phyloP scores from a whole-genome alignment of 768 basidiomycete genomes.

The Agaricus blazei region DNA sequence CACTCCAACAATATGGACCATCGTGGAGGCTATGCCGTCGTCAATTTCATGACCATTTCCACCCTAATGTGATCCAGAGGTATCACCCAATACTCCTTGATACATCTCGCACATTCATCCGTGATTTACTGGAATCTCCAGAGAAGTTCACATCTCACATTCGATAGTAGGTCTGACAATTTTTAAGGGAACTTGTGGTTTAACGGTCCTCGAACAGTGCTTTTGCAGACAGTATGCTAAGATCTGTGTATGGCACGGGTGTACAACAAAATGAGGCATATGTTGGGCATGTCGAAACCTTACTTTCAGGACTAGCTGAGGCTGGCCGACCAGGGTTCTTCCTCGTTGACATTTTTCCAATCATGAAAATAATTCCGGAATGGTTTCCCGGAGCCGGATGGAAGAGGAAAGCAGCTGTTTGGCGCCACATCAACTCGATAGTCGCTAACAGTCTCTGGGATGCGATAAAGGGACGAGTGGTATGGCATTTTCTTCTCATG shows the following conservation, averaged over 20 bases:
- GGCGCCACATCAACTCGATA: constrained; percentile 21
- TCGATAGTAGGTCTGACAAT: too few relatives aligned
- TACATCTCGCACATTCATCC: too few relatives aligned
- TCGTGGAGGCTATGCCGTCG: too few relatives aligned
- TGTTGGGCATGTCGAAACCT: constrained; percentile 24
- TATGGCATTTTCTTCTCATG: constrained; percentile 11
- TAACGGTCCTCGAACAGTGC: constrained; percentile 19
- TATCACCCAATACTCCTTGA: too few relatives aligned
- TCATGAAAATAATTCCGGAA: constrained; percentile 29
- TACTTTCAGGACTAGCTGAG: constrained; percentile 19
- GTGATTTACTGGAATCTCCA: too few relatives aligned
- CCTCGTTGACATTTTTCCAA: constrained; percentile 28
- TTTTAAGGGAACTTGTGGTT: too few relatives aligned
- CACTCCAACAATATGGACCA: too few relatives aligned
- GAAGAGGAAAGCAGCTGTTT: constrained; percentile 26
- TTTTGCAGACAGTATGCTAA: constrained; percentile 25
- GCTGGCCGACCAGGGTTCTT: constrained; percentile 26
- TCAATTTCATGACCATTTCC: too few relatives aligned
- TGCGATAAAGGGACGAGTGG: constrained; percentile 23
- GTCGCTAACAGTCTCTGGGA: constrained; percentile 17
- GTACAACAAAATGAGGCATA: constrained; percentile 27
- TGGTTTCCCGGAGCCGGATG: constrained; percentile 37
- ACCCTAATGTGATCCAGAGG: too few relatives aligned
- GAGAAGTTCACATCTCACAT: too few relatives aligned
- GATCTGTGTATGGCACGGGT: constrained; percentile 27